phyloP scores from a whole-genome alignment of 441 rosid genomes.

The Mallotus repandus region DNA sequence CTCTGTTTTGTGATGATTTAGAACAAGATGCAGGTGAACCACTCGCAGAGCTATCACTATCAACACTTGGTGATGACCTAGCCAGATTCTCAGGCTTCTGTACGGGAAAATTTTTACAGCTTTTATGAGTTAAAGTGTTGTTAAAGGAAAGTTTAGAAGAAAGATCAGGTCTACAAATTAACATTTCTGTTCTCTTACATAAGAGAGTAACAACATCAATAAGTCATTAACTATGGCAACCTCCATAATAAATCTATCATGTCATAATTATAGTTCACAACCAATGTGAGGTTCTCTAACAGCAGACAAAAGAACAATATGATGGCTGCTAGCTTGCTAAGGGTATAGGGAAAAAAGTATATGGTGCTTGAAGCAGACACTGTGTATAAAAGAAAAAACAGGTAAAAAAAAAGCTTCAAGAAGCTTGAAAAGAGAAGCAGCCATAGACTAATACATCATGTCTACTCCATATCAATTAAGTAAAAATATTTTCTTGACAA shows the following conservation, averaged over 20 bases:
- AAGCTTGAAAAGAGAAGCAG: conserved; percentile 10
- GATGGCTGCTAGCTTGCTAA: neutral
- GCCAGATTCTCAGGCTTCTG: conserved; percentile 78
- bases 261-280: neutral
- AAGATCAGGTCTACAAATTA: neutral
- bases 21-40: conserved; percentile 71
- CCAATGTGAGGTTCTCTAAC: neutral
- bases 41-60: conserved; percentile 59
- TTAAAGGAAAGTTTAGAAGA: neutral
- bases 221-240: neutral
- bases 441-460: neutral
- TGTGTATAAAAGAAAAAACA: neutral
- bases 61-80: conserved; percentile 51
- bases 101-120: conserved; percentile 15
- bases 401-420: conserved; percentile 4
- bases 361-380: neutral
- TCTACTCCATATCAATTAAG: neutral
- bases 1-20: conserved; percentile 51
- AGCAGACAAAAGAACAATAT: neutral
- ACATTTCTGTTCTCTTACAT: neutral
- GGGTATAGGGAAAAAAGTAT: neutral
- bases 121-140: neutral
- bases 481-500: neutral
- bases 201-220: neutral
- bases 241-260: neutral